phyloP scores from a whole-genome alignment of 2,329 filamentous ascomycete genomes.

The Ceratocystis lukuohia region DNA sequence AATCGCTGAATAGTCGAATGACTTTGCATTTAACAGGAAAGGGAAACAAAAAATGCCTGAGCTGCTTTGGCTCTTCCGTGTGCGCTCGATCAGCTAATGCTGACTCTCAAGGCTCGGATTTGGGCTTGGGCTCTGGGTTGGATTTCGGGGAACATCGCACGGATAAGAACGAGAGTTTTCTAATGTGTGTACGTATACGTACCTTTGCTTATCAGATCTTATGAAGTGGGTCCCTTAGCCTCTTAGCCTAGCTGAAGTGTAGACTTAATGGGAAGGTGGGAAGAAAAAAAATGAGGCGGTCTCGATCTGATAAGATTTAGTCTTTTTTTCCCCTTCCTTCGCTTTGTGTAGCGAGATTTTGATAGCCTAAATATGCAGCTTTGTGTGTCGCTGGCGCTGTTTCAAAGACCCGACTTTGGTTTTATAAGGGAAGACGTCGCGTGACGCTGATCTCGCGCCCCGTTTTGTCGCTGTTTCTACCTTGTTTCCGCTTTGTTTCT shows the following conservation, averaged over 20 bases:
- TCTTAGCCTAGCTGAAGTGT: neutral
- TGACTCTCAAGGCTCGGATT: no score
- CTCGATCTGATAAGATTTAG: constrained; percentile 19
- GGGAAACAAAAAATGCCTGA: neutral
- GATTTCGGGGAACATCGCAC: neutral
- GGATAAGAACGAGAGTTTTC: neutral
- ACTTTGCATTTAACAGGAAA: neutral
- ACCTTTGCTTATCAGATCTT: constrained; percentile 15
- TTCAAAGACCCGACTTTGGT: no score
- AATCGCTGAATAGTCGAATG: no score
- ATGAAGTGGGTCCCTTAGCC: neutral
- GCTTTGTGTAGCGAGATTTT: neutral
- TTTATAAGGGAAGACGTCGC: no score
- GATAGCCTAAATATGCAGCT: no score
- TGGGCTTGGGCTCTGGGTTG: no score
- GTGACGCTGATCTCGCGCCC: no score
- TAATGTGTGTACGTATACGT: neutral
- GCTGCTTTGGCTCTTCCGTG: neutral
- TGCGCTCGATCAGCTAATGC: no score
- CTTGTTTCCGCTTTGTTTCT: neutral
- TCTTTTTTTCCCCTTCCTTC: neutral
- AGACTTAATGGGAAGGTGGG: neutral
- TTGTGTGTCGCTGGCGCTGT: no score
- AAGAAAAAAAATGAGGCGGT: constrained; percentile 9
- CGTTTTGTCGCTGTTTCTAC: no score